phyloP scores from a whole-genome alignment of 768 basidiomycete species.

The Leccinum subgranulosum region DNA sequence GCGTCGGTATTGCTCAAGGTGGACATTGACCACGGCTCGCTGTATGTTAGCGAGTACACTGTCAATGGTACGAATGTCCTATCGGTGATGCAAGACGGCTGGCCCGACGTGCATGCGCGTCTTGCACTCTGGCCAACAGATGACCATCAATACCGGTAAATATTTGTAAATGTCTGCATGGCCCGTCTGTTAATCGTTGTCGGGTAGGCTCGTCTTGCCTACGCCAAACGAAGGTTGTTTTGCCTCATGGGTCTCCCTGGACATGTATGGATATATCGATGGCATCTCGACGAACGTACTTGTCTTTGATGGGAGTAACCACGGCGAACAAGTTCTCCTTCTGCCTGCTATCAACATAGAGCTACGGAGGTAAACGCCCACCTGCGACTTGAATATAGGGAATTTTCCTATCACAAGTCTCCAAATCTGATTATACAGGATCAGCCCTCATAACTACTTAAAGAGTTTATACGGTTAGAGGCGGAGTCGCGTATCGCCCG shows the following conservation, averaged over 20 bases:
- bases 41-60: slow-evolving; percentile 30
- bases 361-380: slow-evolving; percentile 6
- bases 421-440: not conserved
- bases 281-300: slow-evolving; percentile 22
- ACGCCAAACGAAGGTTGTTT: slow-evolving; percentile 19
- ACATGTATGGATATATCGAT: slow-evolving; percentile 25
- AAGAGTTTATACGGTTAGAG: not conserved
- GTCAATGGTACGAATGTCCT: slow-evolving; percentile 37
- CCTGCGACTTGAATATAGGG: not conserved
- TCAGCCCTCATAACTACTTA: not conserved
- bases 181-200: not conserved
- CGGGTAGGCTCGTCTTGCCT: slow-evolving; percentile 16
- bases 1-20: slow-evolving; percentile 26
- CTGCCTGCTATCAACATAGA: slow-evolving; percentile 12
- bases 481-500: too few relatives aligned
- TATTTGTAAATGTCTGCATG: not conserved
- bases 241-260: slow-evolving; percentile 17
- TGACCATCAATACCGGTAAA: slow-evolving; percentile 39
- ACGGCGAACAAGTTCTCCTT: slow-evolving; percentile 7
- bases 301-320: not conserved
- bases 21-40: slow-evolving; percentile 29
- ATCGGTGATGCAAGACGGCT: slow-evolving; percentile 25
- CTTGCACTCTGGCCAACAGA: slow-evolving; percentile 36
- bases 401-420: not conserved
- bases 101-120: slow-evolving; percentile 1